Percentiles rank a stretch among this genome's conserved stretches.
Conservation (phyloP, 352 stramenopile genomes). For the Stramenopiles sp. region DNA sequence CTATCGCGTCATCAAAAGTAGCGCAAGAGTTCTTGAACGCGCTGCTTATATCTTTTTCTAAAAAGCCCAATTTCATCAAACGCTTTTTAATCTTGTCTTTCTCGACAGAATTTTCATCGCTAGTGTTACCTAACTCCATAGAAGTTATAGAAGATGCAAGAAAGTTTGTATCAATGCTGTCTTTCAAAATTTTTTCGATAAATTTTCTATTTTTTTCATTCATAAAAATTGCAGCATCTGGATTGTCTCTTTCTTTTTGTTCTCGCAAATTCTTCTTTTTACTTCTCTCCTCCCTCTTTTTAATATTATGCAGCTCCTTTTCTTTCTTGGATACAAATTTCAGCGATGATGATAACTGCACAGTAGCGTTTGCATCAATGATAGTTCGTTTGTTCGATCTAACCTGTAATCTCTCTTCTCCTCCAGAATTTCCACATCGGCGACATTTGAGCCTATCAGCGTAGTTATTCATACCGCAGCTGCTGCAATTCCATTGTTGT, state of each 20-base stretch:
- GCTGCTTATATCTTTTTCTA: not conserved
- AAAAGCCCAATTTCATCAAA: not conserved
- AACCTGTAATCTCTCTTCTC: not conserved
- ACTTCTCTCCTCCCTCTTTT: not conserved
- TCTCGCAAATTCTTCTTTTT: not conserved
- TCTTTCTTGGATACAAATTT: constrained; percentile 12
- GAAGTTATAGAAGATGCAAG: not conserved
- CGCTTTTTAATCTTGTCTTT: constrained; percentile 1
- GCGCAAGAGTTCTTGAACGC: not conserved
- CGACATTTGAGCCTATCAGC: not conserved
- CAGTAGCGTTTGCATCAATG: not conserved
- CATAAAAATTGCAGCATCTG: not conserved
- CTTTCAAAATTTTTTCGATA: constrained; percentile 5
- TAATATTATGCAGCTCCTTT: not conserved
- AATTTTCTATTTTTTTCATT: constrained; percentile 5
- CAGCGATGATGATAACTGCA: not conserved
- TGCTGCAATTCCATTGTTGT: not conserved
- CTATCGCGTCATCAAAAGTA: constrained; percentile 16
- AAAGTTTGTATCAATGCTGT: not conserved
- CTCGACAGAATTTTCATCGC: not conserved
- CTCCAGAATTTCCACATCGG: not conserved
- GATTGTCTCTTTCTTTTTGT: not conserved
- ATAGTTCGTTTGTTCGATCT: not conserved
- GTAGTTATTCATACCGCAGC: not conserved
- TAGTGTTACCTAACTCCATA: not conserved